These are phyloP conservation scores for Globisporangium spinosum DNA, from an alignment of 352 stramenopile genomes.

Conservation along the genomic window DNA sequence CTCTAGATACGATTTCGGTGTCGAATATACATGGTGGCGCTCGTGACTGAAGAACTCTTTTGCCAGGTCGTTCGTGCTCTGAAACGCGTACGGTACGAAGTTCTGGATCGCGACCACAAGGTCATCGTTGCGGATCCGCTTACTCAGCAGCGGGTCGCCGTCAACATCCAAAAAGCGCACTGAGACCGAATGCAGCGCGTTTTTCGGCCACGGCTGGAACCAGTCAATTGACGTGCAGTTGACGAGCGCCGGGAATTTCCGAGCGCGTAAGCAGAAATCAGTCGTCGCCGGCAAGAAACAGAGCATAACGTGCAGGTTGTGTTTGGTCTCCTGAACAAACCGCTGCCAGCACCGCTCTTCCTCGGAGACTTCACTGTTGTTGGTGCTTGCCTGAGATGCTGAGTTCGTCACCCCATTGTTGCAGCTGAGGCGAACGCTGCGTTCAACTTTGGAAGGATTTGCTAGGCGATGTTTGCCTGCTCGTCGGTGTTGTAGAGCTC, in stretches of 20 bases:
- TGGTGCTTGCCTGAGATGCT: neutral
- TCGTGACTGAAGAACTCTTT: constrained; percentile 77
- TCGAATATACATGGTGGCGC: constrained; percentile 88
- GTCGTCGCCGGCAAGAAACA: constrained; percentile 92
- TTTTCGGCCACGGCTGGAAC: constrained; percentile 91
- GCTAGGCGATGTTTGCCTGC: constrained; percentile 87
- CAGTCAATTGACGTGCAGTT: constrained; percentile 94
- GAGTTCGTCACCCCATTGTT: neutral
- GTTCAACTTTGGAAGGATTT: constrained; percentile 84
- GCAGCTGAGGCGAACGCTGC: constrained; percentile 32
- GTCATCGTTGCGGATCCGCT: constrained; percentile 35
- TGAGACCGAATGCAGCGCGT: constrained; percentile 90
- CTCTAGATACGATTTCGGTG: constrained; percentile 92
- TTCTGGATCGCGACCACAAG: constrained; percentile 73
- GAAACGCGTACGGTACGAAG: constrained; percentile 93
- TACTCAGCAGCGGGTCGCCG: constrained; percentile 18
- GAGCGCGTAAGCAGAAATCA: constrained; percentile 84
- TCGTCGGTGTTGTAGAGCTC: constrained; percentile 92
- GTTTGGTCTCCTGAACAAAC: constrained; percentile 89
- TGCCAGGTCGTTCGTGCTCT: constrained; percentile 88
- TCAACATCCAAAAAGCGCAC: constrained; percentile 68
- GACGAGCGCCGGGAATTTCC: constrained; percentile 93
- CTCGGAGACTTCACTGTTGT: constrained; percentile 59
- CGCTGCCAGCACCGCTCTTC: constrained; percentile 92
- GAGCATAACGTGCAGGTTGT: constrained; percentile 93